A percentile compares a stretch with the other conserved stretches of the same genome.
Evolutionary conservation across 2,329 filamentous ascomycete species (phyloP).

Genomic region (Colletotrichum falcatum): DNA sequence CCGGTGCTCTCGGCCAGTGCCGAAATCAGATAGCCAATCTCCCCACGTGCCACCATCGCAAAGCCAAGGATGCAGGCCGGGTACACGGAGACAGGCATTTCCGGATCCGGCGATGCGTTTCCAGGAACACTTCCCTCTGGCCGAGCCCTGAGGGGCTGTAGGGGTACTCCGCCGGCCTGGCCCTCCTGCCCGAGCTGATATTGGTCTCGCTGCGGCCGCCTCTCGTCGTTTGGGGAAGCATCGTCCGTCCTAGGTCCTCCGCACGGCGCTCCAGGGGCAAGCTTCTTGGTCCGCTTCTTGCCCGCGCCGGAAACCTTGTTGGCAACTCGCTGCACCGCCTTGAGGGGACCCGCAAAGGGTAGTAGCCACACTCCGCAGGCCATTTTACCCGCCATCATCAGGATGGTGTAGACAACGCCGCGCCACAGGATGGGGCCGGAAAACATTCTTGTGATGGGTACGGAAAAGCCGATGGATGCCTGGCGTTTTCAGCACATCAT

Average conservation of each 20-base stretch:
- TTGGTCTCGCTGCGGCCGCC: background rate
- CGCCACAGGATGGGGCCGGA: constrained; percentile 73
- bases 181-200: background rate
- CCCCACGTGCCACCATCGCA: constrained; percentile 80
- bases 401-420: constrained; percentile 75
- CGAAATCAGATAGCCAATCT: constrained; percentile 83
- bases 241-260: background rate
- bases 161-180: background rate
- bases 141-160: constrained; percentile 25
- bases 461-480: constrained; percentile 79
- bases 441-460: constrained; percentile 80
- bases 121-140: constrained; percentile 36
- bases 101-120: constrained; percentile 43
- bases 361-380: constrained; percentile 71
- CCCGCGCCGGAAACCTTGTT: constrained; percentile 6
- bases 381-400: constrained; percentile 76
- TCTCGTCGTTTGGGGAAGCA: background rate
- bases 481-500: constrained; percentile 41
- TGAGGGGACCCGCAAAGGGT: constrained; percentile 47
- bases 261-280: constrained; percentile 33
- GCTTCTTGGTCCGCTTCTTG: constrained; percentile 12
- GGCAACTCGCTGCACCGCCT: constrained; percentile 14
- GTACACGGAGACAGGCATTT: constrained; percentile 72
- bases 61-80: constrained; percentile 74
- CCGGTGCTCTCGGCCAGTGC: constrained; percentile 70